Base-by-base conservation (phyloP, 169 alveolate species). In the Cryptosporidium ubiquitum region DNA sequence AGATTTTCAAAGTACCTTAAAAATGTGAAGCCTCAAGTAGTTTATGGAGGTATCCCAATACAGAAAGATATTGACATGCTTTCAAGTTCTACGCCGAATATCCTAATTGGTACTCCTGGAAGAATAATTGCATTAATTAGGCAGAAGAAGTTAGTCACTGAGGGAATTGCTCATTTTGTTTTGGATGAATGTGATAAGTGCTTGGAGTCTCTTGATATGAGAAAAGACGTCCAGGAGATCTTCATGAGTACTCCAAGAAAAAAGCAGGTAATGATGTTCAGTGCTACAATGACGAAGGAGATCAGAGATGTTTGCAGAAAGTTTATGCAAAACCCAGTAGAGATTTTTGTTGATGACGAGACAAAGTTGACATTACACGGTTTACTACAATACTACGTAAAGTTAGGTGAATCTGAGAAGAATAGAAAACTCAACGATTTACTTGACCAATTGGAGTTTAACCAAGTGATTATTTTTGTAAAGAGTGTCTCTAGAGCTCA, bases 61-160 rank as follows among this genome's bases (percentile, higher is more conserved):
- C 92, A 95, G 71, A 96, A 96, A 84, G 99, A 98, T 84, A 94
- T 96, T 47, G 96, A 94, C 35, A 94, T 97, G 94, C 97, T 99
- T n/a, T 96, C 99, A 1, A 94, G 84, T 69, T 91, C 93, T 49
- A 74, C 92, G 49, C 99, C 99, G 2, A 98, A 97, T 93, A 97
- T 99, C 68, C 93, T 99, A 35, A 99, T 99, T 33, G 99, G 99
- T 3, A 98, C 99, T 16, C 99, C 99, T n/a, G 99, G 99, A 18
- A 96, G 99, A 68, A 95, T 98, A 40, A 94, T 97, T 40, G 99
- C 99, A 26, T 95, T 99, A 23, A 96, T 96, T 20, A 94, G 96
- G 86, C 97, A 95, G 71, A 96, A 97, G 93, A 96, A 95, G 75
- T 92, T 99, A 57, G 95, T 95, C 86, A 93, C 98, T 91, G 97